Evolutionary conservation across 306 rosid species (phyloP), one percentile per base, ranked within the genome.

Genomic region (Alnus rubra): DNA sequence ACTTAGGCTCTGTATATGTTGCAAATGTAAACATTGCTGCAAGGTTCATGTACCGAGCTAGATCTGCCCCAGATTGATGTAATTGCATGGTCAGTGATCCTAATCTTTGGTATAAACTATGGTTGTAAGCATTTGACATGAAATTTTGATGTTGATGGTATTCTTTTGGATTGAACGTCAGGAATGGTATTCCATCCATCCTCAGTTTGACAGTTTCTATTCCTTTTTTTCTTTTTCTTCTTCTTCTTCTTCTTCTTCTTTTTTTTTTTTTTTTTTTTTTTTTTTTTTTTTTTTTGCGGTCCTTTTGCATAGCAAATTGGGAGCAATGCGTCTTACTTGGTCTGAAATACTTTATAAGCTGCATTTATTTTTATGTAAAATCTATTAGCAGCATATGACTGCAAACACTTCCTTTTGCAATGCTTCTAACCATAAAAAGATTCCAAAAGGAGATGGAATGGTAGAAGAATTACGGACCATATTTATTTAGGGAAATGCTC

Each of bases 111-210:
- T 39, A 67, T 42, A 67, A 18, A 67, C 72, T 37, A n/a, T 82
- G 81, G 35, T 78, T 82, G 81, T 82, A 87, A 72, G 59, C 88
- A 79, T 81, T 83, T 81, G 79, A 56, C 50, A 47, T 68, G 31
- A 23, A 54, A 18, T 14, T 48, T 28, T 45, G 69, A 16, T 55
- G 47, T 59, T 69, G 49, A 31, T 63, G 8, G 69, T 67, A 67
- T 59, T 59, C 37, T 19, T 56, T 19, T 56, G 31, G 11, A 56
- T 19, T 56, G 30, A 19, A 56, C 14, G 5, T 33, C 63, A 56
- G 63, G 31, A 7, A 3, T 19, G 31, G 63, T 19, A 65, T 15
- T 16, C 48, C 39, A 18, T 67, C 30, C 49, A 14, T 39, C 9
- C 8, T 37, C 50, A 7, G 18, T 33, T 67, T 42, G 28, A 23